Conservation (phyloP, 768 basidiomycete genomes). For the Leccinum pellstonianum region DNA sequence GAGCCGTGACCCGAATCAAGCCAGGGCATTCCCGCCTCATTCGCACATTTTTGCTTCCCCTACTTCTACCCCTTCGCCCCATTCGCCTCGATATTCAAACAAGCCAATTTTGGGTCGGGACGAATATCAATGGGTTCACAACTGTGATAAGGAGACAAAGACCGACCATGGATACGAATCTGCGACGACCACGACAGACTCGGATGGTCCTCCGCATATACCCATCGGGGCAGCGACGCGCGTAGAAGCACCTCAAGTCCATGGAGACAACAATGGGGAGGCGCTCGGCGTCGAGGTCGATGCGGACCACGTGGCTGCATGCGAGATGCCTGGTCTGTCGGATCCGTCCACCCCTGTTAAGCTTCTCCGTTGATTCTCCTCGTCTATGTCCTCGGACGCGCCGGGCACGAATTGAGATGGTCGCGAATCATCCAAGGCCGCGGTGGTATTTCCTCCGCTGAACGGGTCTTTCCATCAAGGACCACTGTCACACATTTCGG, state of each 20-base stretch:
- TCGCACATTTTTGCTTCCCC: neutral
- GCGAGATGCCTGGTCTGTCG: conserved; percentile 8
- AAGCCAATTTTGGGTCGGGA: too few relatives aligned
- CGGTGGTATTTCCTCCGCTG: conserved; percentile 17
- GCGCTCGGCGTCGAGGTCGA: conserved; percentile 11
- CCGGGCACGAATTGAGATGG: conserved; percentile 1
- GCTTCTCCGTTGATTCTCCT: conserved; percentile 10
- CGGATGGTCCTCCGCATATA: too few relatives aligned
- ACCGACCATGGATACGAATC: too few relatives aligned
- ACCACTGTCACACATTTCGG: too few relatives aligned
- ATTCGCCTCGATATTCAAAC: too few relatives aligned
- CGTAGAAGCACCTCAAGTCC: conserved; percentile 5
- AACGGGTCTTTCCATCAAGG: too few relatives aligned
- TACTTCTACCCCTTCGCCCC: too few relatives aligned
- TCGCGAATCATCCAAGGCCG: conserved; percentile 4
- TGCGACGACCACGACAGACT: too few relatives aligned
- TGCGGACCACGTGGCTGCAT: neutral
- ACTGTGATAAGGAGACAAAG: too few relatives aligned
- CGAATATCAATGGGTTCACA: too few relatives aligned
- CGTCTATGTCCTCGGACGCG: conserved; percentile 4
- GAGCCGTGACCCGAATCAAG: conserved; percentile 10
- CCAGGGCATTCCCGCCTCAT: conserved; percentile 6
- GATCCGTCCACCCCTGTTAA: conserved; percentile 19
- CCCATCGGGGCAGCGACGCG: neutral
- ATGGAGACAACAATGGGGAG: conserved; percentile 15